Percentiles rank a stretch among this genome's conserved stretches.
Evolutionary conservation across 139 green algal genomes (phyloP).

Genomic region (Chlamydomonas asymmetrica): DNA sequence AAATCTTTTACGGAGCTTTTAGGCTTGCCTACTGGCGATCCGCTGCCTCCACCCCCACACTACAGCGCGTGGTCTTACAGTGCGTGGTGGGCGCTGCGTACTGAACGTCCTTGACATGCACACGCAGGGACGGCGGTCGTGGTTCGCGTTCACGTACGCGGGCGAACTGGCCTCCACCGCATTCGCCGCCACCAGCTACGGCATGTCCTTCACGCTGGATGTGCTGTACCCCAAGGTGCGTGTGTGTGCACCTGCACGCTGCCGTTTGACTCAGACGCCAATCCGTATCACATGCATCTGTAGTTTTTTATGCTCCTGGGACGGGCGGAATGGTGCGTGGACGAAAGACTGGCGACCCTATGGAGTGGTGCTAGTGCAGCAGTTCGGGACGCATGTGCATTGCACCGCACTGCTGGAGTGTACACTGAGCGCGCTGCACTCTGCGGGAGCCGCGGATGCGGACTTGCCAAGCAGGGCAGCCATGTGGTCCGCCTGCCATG

Average conservation of each 20-base stretch:
- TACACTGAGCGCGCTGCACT: too few relatives aligned
- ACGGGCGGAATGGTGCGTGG: not conserved
- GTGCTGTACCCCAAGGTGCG: constrained; percentile 28
- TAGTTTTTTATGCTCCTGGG: not conserved
- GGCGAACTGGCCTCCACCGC: constrained; percentile 37
- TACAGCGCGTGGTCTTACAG: not conserved
- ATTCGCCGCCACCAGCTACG: constrained; percentile 34
- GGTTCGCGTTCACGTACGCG: constrained; percentile 38
- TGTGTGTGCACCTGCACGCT: not conserved
- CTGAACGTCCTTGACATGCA: not conserved
- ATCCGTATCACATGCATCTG: too few relatives aligned
- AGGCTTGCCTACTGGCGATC: not conserved
- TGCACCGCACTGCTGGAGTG: too few relatives aligned
- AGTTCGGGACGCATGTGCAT: too few relatives aligned
- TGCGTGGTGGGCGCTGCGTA: not conserved
- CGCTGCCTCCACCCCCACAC: not conserved
- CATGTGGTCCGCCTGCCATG: too few relatives aligned
- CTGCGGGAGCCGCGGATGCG: too few relatives aligned
- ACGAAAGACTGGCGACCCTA: not conserved
- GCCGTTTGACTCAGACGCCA: not conserved
- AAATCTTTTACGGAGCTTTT: not conserved
- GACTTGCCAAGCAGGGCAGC: too few relatives aligned
- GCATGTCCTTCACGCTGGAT: constrained; percentile 37
- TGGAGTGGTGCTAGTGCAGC: not conserved
- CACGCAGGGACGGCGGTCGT: constrained; percentile 12